Evolutionary conservation across 345 rosid genomes (phyloP), one percentile per base, ranked within the genome.

Genomic region (Aquilaria yunnanensis): DNA sequence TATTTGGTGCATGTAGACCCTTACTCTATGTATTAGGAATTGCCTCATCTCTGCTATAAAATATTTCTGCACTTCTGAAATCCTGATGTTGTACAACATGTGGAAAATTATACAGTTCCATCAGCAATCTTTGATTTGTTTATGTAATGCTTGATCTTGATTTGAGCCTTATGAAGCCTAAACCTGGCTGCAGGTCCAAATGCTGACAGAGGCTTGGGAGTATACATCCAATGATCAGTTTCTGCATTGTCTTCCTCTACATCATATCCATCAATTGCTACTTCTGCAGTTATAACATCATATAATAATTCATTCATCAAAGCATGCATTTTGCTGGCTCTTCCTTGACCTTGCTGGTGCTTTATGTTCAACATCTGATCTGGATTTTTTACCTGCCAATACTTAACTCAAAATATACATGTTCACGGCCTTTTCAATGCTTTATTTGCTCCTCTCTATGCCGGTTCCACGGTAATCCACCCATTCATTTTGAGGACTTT

Each of bases 341-440:
- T 53, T 23, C 48, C 32, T 9, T 51, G 65, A 32, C 71, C 50
- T 56, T 74, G 46, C 56, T 63, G 29, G 51, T 41, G 30, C 23
- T 14, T 47, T 47, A 13, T 43, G 54, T 23, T 50, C 43, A 41
- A 56, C 29, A 23, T 47, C 31, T 10, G 50, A 31, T 41, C 62
- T 50, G 52, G 51, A 54, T 57, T 65, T 71, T 46, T 57, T 30
- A 56, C 57, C 48, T 29, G 14, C 57, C 62, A 55, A 59, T 80
- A 85, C 88, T 87, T 85, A 83, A 85, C 83, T 68, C 30, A 14
- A 54, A 58, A 43, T 43, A 45, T 81, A 87, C 87, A 87, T 74
- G 99, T 94, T 64, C 99, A 94, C 63, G 99, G 99, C 55, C 92
- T 94, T 51, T 90, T 90, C 75, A 94, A 94, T 62, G 88, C 89